phyloP scores from a whole-genome alignment of 345 rosid species.

The Anastatica hierochuntica region DNA sequence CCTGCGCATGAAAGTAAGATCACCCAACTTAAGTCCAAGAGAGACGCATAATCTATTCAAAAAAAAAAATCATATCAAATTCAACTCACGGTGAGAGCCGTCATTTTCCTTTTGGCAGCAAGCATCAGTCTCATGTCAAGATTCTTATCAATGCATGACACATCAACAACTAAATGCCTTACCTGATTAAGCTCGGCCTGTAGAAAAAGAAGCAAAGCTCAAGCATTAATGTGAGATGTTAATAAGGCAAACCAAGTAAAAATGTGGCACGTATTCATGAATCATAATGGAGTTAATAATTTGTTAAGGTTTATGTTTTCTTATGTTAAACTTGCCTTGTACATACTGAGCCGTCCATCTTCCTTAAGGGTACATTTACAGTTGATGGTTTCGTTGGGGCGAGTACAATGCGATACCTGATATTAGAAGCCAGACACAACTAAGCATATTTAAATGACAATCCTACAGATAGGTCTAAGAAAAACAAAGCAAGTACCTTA shows the following conservation, averaged over 20 bases:
- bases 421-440: slow-evolving; percentile 2
- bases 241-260: too few species aligned
- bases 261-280: too few species aligned
- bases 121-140: slow-evolving; percentile 57
- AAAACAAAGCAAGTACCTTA: slow-evolving; percentile 37
- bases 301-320: not conserved
- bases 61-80: not conserved
- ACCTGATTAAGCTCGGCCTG: not conserved
- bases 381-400: slow-evolving; percentile 26
- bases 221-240: too few species aligned
- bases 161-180: slow-evolving; percentile 42
- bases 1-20: slow-evolving; percentile 22
- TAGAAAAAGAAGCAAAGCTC: not conserved
- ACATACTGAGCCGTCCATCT: slow-evolving; percentile 38
- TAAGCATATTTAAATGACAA: not conserved
- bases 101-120: slow-evolving; percentile 30
- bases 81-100: slow-evolving; percentile 31
- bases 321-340: slow-evolving; percentile 57
- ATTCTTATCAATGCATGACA: slow-evolving; percentile 48
- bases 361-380: slow-evolving; percentile 45
- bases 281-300: too few species aligned
- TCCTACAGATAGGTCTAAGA: slow-evolving; percentile 25
- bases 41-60: not conserved
- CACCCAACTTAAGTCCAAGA: not conserved
- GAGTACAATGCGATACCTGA: slow-evolving; percentile 36